A percentile compares a stretch with the other conserved stretches of the same genome.
Conservation (phyloP, 1,284 basidiomycete genomes). For the Bothia castanella region DNA sequence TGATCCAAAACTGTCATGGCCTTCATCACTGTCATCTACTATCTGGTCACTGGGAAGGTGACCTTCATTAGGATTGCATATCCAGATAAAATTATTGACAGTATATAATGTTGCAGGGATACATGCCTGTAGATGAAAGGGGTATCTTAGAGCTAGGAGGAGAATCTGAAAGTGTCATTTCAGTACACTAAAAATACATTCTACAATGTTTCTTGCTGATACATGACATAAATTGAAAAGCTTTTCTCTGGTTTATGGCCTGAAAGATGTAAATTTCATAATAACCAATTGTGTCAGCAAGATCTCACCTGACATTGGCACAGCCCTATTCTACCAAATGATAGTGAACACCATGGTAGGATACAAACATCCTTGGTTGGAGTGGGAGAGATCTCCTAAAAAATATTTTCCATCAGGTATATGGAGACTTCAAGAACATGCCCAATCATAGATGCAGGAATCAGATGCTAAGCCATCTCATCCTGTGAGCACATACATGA, state of each 20-base stretch:
- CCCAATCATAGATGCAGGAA: not conserved
- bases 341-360: slow-evolving; percentile 3
- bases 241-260: slow-evolving; percentile 29
- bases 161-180: slow-evolving; percentile 36
- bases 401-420: slow-evolving; percentile 15
- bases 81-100: slow-evolving; percentile 38
- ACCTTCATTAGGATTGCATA: too few relatives aligned
- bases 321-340: slow-evolving; percentile 6
- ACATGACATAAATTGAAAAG: slow-evolving; percentile 43
- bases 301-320: not conserved
- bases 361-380: not conserved
- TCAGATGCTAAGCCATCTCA: not conserved
- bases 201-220: slow-evolving; percentile 36
- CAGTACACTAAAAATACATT: slow-evolving; percentile 41
- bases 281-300: too few relatives aligned
- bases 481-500: not conserved
- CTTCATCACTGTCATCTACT: too few relatives aligned
- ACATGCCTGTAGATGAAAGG: slow-evolving; percentile 31
- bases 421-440: not conserved
- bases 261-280: not conserved
- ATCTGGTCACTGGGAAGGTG: too few relatives aligned
- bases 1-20: too few relatives aligned
- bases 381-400: slow-evolving; percentile 10
- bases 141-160: slow-evolving; percentile 24
- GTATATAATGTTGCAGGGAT: slow-evolving; percentile 32